Evolutionary conservation across 1,284 basidiomycete species (phyloP).

Genomic region (Cutaneotrichosporon sp.): DNA sequence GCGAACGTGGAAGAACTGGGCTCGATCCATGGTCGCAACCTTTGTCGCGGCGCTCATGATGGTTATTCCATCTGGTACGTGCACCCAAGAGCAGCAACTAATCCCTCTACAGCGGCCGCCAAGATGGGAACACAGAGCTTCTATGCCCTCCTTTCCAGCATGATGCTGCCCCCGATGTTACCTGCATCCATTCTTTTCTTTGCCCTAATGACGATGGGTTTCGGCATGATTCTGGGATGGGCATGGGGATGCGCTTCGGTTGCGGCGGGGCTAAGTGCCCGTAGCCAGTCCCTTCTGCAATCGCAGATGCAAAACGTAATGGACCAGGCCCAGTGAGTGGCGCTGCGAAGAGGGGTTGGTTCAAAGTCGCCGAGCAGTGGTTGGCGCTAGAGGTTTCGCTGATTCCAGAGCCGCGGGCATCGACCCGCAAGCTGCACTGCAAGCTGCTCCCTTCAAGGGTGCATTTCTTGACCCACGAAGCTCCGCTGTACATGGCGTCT

Average conservation of each 20-base stretch:
- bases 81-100: too few relatives aligned
- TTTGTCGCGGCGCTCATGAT: conserved; percentile 36
- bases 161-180: conserved; percentile 45
- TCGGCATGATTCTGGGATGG: conserved; percentile 68
- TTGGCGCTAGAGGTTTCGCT: neutral
- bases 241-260: conserved; percentile 69
- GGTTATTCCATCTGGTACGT: conserved; percentile 25
- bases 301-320: neutral
- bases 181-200: conserved; percentile 41
- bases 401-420: neutral
- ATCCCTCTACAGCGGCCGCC: too few relatives aligned
- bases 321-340: neutral
- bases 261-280: conserved; percentile 58
- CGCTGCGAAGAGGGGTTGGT: too few relatives aligned
- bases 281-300: conserved; percentile 52
- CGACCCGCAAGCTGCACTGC: conserved; percentile 28
- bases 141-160: conserved; percentile 34
- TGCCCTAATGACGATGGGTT: conserved; percentile 52
- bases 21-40: conserved; percentile 34
- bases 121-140: conserved; percentile 15
- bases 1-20: conserved; percentile 44
- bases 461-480: conserved; percentile 62
- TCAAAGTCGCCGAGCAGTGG: too few relatives aligned
- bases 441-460: conserved; percentile 59
- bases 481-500: conserved; percentile 59